Conservation (phyloP, 805 yeast species). For the Lipomyces yamadae region DNA sequence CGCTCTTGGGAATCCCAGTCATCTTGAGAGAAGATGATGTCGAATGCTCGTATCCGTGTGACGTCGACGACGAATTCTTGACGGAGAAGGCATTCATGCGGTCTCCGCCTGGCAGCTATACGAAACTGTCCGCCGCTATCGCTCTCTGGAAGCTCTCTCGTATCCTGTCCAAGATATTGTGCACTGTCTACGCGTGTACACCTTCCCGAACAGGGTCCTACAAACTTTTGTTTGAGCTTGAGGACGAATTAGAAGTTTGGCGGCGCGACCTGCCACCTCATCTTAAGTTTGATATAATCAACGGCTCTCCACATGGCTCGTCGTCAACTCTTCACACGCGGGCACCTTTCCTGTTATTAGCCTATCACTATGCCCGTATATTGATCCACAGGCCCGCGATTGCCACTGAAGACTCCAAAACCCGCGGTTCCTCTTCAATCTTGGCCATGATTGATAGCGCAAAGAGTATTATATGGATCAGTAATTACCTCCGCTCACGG, state of each 20-base stretch:
- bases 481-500: constrained; percentile 41
- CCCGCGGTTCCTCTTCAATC: constrained; percentile 41
- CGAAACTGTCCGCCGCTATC: constrained; percentile 35
- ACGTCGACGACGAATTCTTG: constrained; percentile 42
- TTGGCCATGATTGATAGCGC: constrained; percentile 46
- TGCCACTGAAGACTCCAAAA: constrained; percentile 36
- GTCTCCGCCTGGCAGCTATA: constrained; percentile 41
- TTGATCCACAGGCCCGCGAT: constrained; percentile 64
- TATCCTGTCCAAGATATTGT: constrained; percentile 71
- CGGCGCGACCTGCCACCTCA: constrained; percentile 66
- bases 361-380: constrained; percentile 66
- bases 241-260: constrained; percentile 80
- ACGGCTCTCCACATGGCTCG: constrained; percentile 42
- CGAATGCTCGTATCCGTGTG: constrained; percentile 77
- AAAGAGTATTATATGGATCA: constrained; percentile 42
- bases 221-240: constrained; percentile 47
- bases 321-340: constrained; percentile 33
- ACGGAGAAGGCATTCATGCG: constrained; percentile 27
- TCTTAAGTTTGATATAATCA: constrained; percentile 60
- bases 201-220: constrained; percentile 30
- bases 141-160: constrained; percentile 32
- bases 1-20: constrained; percentile 82
- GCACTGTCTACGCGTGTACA: constrained; percentile 49
- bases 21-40: constrained; percentile 78
- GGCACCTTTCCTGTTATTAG: constrained; percentile 54